Conservation (phyloP, 2,329 filamentous ascomycete species). For the Sclerotinia minor region DNA sequence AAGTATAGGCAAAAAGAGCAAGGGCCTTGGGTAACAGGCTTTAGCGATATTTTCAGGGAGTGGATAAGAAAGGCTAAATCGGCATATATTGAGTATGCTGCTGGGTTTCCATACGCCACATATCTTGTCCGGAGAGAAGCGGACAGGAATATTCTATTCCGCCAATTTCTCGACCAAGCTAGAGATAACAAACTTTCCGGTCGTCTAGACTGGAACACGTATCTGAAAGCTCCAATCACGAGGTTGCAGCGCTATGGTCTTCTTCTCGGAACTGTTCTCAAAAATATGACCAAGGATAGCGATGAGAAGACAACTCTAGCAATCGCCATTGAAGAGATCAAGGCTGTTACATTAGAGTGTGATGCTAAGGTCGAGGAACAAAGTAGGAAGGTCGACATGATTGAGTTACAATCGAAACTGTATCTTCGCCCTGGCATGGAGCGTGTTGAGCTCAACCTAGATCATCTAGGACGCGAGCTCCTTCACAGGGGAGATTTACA, state of each 20-base stretch:
- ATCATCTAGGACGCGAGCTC: constrained; percentile 89
- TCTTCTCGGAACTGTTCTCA: constrained; percentile 77
- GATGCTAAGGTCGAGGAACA: constrained; percentile 91
- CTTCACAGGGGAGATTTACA: constrained; percentile 88
- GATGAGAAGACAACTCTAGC: constrained; percentile 86
- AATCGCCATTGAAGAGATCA: constrained; percentile 89
- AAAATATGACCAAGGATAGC: constrained; percentile 78
- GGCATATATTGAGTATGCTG: constrained; percentile 90
- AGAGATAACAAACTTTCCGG: constrained; percentile 76
- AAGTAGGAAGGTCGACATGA: constrained; percentile 84
- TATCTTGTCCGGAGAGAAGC: constrained; percentile 82
- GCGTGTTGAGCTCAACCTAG: constrained; percentile 81
- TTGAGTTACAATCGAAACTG: constrained; percentile 79
- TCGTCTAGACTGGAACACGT: constrained; percentile 90
- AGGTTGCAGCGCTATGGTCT: constrained; percentile 87
- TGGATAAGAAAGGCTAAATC: constrained; percentile 94
- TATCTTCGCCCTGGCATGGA: constrained; percentile 86
- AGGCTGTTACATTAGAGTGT: constrained; percentile 83
- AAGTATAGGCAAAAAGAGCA: constrained; percentile 98
- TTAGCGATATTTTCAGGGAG: constrained; percentile 95
- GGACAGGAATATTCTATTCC: constrained; percentile 82
- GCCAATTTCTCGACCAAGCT: constrained; percentile 78
- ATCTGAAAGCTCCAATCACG: constrained; percentile 89
- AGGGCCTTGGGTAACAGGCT: constrained; percentile 89
- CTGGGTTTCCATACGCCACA: constrained; percentile 79